Evolutionary conservation across 139 green algal genomes (phyloP).

Genomic region (Chlamydomonas applanata): DNA sequence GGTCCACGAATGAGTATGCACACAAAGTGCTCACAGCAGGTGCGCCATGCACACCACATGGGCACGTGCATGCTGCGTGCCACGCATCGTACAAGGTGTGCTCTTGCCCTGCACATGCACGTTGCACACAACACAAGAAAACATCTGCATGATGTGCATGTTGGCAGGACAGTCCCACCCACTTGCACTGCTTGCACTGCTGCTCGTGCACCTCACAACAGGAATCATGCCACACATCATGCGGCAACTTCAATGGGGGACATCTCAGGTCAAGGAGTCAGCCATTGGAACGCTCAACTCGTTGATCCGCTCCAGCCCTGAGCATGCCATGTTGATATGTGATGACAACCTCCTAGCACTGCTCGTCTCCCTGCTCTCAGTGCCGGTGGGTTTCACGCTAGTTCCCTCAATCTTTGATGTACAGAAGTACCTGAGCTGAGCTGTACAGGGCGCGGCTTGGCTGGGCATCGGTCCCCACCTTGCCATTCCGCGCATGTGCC

Average conservation of each 20-base stretch:
- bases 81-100: too few relatives aligned
- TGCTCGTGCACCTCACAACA: conserved; percentile 14
- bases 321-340: conserved; percentile 29
- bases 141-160: neutral
- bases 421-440: too few relatives aligned
- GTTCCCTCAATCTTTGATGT: too few relatives aligned
- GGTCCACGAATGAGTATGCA: conserved; percentile 33
- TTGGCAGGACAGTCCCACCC: too few relatives aligned
- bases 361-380: conserved; percentile 5
- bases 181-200: too few relatives aligned
- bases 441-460: too few relatives aligned
- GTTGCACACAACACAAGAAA: too few relatives aligned
- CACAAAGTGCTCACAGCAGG: conserved; percentile 37
- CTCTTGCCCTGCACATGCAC: too few relatives aligned
- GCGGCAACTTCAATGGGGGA: conserved; percentile 19
- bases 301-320: conserved; percentile 26
- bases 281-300: conserved; percentile 30
- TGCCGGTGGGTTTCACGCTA: conserved; percentile 9
- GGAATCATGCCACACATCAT: conserved; percentile 30
- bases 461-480: too few relatives aligned
- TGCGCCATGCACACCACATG: conserved; percentile 1
- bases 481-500: neutral
- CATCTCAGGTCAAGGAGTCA: conserved; percentile 23
- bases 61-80: neutral
- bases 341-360: conserved; percentile 1